Percentiles rank a stretch among this genome's conserved stretches.
These are phyloP conservation scores for Leptographium radiaticola DNA, from an alignment of 2,329 filamentous ascomycete genomes.

Conservation along the genomic window DNA sequence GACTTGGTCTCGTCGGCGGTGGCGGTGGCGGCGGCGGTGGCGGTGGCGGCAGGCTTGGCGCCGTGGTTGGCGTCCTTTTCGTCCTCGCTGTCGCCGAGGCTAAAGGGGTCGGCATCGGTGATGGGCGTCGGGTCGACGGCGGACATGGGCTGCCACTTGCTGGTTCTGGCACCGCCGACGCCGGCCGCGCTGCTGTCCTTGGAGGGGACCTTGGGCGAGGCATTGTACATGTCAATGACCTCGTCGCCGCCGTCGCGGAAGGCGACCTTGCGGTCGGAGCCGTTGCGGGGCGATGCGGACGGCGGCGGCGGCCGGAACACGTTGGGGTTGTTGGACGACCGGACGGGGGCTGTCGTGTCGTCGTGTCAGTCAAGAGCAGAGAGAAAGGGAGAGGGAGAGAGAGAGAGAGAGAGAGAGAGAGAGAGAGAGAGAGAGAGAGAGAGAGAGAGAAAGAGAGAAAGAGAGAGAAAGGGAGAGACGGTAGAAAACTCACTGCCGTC, in stretches of 20 bases:
- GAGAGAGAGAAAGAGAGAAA: neutral
- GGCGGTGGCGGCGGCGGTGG: neutral
- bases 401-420: neutral
- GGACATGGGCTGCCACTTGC: conserved; percentile 95
- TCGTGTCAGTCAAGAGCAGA: conserved; percentile 7
- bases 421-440: neutral
- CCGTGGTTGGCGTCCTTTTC: conserved; percentile 51
- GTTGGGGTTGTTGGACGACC: conserved; percentile 62
- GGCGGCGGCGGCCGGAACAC: conserved; percentile 59
- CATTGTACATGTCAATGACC: conserved; percentile 56
- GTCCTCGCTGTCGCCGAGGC: conserved; percentile 87
- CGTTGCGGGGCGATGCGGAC: conserved; percentile 35
- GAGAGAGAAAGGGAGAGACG: neutral
- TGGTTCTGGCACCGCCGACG: conserved; percentile 48
- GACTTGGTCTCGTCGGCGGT: conserved; percentile 27
- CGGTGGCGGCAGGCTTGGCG: neutral
- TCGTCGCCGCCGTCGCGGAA: conserved; percentile 59
- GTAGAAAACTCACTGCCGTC: conserved; percentile 43
- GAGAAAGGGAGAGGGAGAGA: neutral
- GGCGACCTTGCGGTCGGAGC: conserved; percentile 38
- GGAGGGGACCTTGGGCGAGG: conserved; percentile 41
- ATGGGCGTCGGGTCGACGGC: conserved; percentile 75
- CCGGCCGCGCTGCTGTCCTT: conserved; percentile 30
- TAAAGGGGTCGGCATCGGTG: conserved; percentile 88
- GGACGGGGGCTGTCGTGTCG: conserved; percentile 38